Conservation (phyloP, 192 early-diverging fungal genomes). For the Backusella macrospora region DNA sequence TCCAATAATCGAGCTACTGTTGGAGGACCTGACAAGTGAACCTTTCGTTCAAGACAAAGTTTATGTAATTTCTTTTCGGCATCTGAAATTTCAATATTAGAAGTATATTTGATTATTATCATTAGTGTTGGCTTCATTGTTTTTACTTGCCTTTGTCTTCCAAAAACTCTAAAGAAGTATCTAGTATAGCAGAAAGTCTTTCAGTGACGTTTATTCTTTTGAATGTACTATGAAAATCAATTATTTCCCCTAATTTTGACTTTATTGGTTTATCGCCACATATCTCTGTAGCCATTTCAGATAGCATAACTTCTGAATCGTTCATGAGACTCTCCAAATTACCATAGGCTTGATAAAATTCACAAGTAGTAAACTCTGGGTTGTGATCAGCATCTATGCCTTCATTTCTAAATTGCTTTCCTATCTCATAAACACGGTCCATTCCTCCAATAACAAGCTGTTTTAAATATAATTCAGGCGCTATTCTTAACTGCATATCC, state of each 20-base stretch:
- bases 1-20: constrained; percentile 74
- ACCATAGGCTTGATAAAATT: constrained; percentile 84
- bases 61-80: constrained; percentile 39
- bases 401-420: constrained; percentile 91
- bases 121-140: background rate
- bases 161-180: constrained; percentile 46
- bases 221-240: constrained; percentile 62
- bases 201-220: constrained; percentile 60
- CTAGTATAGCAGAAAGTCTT: constrained; percentile 44
- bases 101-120: background rate
- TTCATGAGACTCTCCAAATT: constrained; percentile 68
- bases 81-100: constrained; percentile 5
- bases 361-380: constrained; percentile 91
- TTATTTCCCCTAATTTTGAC: constrained; percentile 18
- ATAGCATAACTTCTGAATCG: constrained; percentile 72
- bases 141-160: constrained; percentile 29
- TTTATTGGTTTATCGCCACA: constrained; percentile 31
- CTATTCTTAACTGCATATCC: constrained; percentile 76
- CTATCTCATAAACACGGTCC: constrained; percentile 86
- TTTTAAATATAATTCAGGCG: constrained; percentile 87
- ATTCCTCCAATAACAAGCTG: constrained; percentile 86
- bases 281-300: constrained; percentile 43
- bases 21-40: constrained; percentile 50
- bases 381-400: constrained; percentile 88
- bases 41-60: constrained; percentile 38